These are phyloP conservation scores for Ceratobasidium theobromae DNA, from an alignment of 1,284 basidiomycete species.

Conservation along the genomic window DNA sequence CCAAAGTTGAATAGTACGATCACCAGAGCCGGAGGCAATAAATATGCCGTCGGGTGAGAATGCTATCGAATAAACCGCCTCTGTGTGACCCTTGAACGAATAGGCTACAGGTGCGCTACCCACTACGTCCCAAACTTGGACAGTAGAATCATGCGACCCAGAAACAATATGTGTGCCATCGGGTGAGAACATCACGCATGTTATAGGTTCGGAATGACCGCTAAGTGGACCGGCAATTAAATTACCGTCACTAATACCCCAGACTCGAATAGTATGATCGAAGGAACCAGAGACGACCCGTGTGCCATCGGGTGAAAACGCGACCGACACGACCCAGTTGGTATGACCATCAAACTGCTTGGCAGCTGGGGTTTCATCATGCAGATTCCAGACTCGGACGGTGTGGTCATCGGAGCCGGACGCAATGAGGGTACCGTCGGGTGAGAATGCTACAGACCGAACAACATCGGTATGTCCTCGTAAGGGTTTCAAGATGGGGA, in stretches of 20 bases:
- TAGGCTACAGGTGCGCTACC: background rate
- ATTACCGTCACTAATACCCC: no score
- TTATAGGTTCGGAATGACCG: background rate
- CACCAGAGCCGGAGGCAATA: background rate
- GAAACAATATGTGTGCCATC: constrained; percentile 5
- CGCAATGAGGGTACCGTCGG: constrained; percentile 12
- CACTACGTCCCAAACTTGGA: background rate
- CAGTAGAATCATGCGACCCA: background rate
- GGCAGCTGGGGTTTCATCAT: no score
- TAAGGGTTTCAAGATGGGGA: background rate
- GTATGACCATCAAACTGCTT: no score
- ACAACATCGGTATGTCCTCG: background rate
- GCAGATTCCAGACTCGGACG: no score
- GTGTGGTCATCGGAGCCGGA: no score
- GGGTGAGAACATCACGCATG: constrained; percentile 10
- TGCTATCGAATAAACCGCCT: background rate
- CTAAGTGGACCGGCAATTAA: no score
- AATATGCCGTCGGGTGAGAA: constrained; percentile 1
- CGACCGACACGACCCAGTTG: no score
- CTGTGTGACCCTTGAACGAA: background rate
- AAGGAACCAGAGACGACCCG: no score
- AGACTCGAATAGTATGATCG: no score
- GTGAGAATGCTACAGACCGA: constrained; percentile 20
- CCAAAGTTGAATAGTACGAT: background rate
- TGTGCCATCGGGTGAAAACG: no score